Percentiles rank a stretch among this genome's conserved stretches.
phyloP scores from a whole-genome alignment of 2,329 filamentous ascomycete genomes.

The Camptophora hylomeconis region DNA sequence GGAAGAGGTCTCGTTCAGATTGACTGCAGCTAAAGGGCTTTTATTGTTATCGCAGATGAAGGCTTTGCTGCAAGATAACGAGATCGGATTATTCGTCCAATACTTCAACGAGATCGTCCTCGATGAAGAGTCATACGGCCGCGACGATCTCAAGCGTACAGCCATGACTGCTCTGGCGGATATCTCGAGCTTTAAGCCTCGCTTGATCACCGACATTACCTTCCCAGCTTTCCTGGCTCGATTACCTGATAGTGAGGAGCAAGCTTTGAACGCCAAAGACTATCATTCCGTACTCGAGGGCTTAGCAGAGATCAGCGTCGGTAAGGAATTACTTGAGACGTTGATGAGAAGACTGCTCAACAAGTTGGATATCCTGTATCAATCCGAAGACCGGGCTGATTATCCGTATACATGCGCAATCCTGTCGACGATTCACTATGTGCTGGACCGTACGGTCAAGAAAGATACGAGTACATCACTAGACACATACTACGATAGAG shows the following conservation, averaged over 20 bases:
- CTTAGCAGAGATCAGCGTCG: conserved; percentile 50
- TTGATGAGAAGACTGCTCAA: conserved; percentile 50
- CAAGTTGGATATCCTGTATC: conserved; percentile 45
- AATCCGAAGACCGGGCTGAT: conserved; percentile 33
- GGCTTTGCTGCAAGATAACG: conserved; percentile 37
- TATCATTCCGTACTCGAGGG: conserved; percentile 49
- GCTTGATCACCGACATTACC: conserved; percentile 49
- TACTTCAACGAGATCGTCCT: conserved; percentile 49
- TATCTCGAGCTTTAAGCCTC: conserved; percentile 49
- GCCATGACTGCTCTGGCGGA: conserved; percentile 47
- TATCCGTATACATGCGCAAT: conserved; percentile 45
- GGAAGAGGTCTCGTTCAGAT: conserved; percentile 38
- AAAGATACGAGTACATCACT: conserved; percentile 14
- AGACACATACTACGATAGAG: conserved; percentile 36
- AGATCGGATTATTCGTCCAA: conserved; percentile 40
- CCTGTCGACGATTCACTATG: conserved; percentile 48
- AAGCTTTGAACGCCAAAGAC: conserved; percentile 22
- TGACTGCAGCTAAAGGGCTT: conserved; percentile 35
- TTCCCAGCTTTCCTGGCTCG: conserved; percentile 54
- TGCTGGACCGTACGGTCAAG: conserved; percentile 31
- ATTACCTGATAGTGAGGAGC: conserved; percentile 44
- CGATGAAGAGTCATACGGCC: conserved; percentile 42
- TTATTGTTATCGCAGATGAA: conserved; percentile 32
- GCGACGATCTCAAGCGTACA: conserved; percentile 44
- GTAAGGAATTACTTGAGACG: conserved; percentile 51